Evolutionary conservation across 2,329 filamentous ascomycete genomes (phyloP).

Genomic region (Nothomitra cinnamomea): DNA sequence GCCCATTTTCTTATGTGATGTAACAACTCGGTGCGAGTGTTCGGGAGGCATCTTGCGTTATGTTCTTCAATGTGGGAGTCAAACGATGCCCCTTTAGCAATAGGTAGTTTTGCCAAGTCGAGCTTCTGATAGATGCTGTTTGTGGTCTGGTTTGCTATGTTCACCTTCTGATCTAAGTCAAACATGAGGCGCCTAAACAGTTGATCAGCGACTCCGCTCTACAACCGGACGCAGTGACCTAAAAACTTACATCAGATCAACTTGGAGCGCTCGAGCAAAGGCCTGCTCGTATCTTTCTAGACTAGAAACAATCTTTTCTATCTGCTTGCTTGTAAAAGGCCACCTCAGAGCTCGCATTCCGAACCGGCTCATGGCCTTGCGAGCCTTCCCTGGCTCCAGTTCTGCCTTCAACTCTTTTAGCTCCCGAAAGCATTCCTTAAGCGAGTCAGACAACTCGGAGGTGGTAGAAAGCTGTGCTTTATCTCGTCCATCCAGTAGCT

Average conservation of each 20-base stretch:
- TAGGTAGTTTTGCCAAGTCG: constrained; percentile 3
- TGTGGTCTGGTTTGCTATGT: constrained; percentile 1
- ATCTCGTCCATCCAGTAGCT: constrained; percentile 17
- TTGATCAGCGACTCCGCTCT: neutral
- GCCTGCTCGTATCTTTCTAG: constrained; percentile 16
- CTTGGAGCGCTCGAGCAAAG: constrained; percentile 18
- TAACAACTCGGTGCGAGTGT: constrained; percentile 14
- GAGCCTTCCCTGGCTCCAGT: constrained; percentile 12
- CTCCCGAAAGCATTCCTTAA: constrained; percentile 11
- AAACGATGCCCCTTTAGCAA: constrained; percentile 12
- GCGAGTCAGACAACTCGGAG: constrained; percentile 12
- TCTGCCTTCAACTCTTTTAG: constrained; percentile 14
- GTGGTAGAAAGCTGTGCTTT: constrained; percentile 15
- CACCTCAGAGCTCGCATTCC: constrained; percentile 22
- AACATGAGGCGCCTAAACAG: constrained; percentile 10
- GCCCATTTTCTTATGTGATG: constrained; percentile 15
- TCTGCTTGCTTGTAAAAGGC: constrained; percentile 22
- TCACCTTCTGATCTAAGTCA: constrained; percentile 13
- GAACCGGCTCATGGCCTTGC: constrained; percentile 18
- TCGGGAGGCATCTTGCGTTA: constrained; percentile 12
- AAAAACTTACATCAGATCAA: constrained; percentile 19
- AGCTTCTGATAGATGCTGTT: neutral
- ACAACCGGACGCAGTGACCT: neutral
- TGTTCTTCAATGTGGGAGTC: constrained; percentile 13
- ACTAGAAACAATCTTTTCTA: constrained; percentile 16